phyloP scores from a whole-genome alignment of 495 filamentous ascomycete species.

The Copromyces sp. region DNA sequence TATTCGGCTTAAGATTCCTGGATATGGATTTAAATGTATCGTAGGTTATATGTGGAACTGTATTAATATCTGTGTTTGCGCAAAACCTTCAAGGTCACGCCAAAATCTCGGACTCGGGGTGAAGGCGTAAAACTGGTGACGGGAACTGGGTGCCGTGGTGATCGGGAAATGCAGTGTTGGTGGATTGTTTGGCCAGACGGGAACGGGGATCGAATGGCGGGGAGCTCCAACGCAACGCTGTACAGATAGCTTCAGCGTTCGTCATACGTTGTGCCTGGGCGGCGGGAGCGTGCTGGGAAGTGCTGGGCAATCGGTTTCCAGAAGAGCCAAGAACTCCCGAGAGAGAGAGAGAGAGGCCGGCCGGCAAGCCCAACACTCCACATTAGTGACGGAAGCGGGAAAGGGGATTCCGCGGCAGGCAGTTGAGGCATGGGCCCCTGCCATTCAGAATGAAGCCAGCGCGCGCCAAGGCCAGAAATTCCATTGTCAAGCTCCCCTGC shows the following conservation, averaged over 20 bases:
- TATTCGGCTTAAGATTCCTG: background rate
- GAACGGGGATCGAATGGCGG: background rate
- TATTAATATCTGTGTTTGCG: background rate
- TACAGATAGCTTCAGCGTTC: slow-evolving; percentile 7
- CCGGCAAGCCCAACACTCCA: background rate
- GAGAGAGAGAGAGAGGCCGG: background rate
- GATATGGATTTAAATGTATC: background rate
- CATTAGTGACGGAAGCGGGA: background rate
- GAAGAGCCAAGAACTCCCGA: slow-evolving; percentile 5
- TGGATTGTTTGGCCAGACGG: background rate
- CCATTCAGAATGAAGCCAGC: background rate
- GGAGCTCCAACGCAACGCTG: background rate
- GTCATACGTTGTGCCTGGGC: slow-evolving; percentile 21
- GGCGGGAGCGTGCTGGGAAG: background rate
- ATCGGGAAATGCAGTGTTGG: background rate
- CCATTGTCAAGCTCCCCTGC: background rate
- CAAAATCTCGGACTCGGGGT: background rate
- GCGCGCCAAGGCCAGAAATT: slow-evolving; percentile 14
- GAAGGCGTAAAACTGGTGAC: background rate
- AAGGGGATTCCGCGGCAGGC: background rate
- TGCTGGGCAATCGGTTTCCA: background rate
- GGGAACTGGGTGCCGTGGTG: background rate
- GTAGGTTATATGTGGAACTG: background rate
- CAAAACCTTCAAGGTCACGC: background rate
- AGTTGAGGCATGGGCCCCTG: background rate